Base-by-base conservation (phyloP, 345 rosid genomes). In the Eucalyptus virginea region DNA sequence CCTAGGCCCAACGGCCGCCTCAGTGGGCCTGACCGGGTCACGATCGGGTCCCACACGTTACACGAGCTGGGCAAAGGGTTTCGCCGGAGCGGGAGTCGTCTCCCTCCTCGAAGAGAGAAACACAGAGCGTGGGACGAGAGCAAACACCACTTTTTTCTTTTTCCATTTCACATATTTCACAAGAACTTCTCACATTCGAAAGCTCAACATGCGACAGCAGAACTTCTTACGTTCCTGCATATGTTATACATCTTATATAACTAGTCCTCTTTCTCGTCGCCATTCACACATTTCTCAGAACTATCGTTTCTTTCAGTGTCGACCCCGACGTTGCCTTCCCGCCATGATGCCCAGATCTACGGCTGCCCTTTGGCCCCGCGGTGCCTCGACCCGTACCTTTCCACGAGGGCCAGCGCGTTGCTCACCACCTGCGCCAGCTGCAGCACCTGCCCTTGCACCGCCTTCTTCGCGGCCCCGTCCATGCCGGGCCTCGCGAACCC, bases 371-470 rank as follows among this genome's bases (percentile, higher is more conserved):
- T 40, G 47, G 83, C 16, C 83, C 28, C 16, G 16, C 83, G 28
- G 83, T 21, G 83, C 83, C 8, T 77, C 47, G 91, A 65, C 60
- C 91, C 93, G 86, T 89, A 93, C 52, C 48, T 88, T 18, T 92
- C 89, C 69, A 92, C 87, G 8, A 94, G 87, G 88, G 96, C 95
- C 87, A 94, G 91, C 11, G 94, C 92, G 52, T 92, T 92, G 88
- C 96, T 94, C 6, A 92, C 92, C 88, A 92, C 87, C 50, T 91
- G 93, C 19, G 92, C 90, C 87, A 92, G 80, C 26, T 77, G 90
- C 48, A 86, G 87, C 28, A 92, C 87, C 54, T 89, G 88, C 18
- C 88, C 60, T 85, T 87, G 65, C 12, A 93, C 90, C 60, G 56
- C 58, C 30, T 18, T 69, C 92, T 89, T 92, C 77, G 88, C 88